Base-by-base conservation (phyloP, 208 protist species). In the Endotrypanum monterogeii region DNA sequence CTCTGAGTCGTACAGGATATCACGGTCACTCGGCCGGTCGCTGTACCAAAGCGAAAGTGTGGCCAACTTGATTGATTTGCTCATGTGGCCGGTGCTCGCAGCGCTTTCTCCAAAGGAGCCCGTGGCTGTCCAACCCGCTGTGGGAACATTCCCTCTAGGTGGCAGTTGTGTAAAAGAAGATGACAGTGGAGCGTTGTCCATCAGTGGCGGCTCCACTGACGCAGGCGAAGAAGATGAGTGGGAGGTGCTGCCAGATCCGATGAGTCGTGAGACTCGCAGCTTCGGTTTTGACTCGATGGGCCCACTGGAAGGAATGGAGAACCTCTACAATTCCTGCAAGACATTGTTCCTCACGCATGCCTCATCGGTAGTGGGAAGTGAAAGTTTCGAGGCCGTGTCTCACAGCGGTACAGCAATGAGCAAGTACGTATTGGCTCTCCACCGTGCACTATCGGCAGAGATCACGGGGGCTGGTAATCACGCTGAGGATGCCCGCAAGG, bases 391-490 rank as follows among this genome's bases (percentile, higher is more conserved):
- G n/a, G 51, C 79, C 28, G 39, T 74, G 2, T 61, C 75, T 9
- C 60, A 78, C 11, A 70, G 80, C 20, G 67, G 77, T 28, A 75
- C 55, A n/a, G 79, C 67, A 37, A 73, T 91, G 69, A 80, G 66
- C 69, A 83, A 84, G 61, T 86, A 88, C 76, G 87, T 92, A 25
- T 65, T 88, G 23, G 70, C 84, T 23, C 82, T 94, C 4, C 89
- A 94, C 73, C 80, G 82, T 30, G 74, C 76, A 35, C 78, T 94
- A 23, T 76, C 74, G 14, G 62, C 84, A 2, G 74, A 78, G 68
- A 76, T 85, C 12, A 72, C 69, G 37, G 80, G 84, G 9, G 72
- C 83, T 30, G 86, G 83, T 30, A 79, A 76, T 35, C 66, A 78
- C 11, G 75, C 85, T 25, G 84, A 90, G 61, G 74, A 80, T 57